Evolutionary conservation across 176 grass and related monocot genomes (phyloP).

Genomic region (Elaeis guineensis): DNA sequence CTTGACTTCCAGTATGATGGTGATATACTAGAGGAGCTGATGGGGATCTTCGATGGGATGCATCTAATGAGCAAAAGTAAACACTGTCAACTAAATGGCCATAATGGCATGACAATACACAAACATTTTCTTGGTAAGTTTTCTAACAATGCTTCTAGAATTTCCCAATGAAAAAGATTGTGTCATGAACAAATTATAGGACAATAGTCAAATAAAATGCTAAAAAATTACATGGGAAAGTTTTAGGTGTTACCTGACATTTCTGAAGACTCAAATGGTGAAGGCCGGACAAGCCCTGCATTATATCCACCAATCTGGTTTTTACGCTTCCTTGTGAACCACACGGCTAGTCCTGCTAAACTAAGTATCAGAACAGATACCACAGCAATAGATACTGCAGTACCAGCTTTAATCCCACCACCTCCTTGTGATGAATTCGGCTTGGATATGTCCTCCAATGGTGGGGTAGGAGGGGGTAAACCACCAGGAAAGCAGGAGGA

Average conservation of each 20-base stretch:
- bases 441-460: background rate
- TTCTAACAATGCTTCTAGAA: background rate
- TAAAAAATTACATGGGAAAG: background rate
- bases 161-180: conserved; percentile 1
- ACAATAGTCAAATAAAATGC: conserved; percentile 2
- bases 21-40: conserved; percentile 35
- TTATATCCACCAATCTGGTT: conserved; percentile 37
- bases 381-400: conserved; percentile 26
- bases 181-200: background rate
- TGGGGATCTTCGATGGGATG: conserved; percentile 21
- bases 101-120: conserved; percentile 1
- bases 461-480: too few species aligned
- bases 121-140: background rate
- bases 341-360: conserved; percentile 34
- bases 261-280: conserved; percentile 27
- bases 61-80: conserved; percentile 21
- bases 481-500: background rate
- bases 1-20: conserved; percentile 36
- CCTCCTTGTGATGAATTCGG: background rate
- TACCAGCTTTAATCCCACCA: background rate
- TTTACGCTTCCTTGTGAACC: conserved; percentile 38
- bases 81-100: background rate
- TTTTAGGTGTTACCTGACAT: conserved; percentile 33
- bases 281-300: conserved; percentile 54
- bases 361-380: conserved; percentile 34